Percentiles rank a stretch among this genome's conserved stretches.
phyloP scores from a whole-genome alignment of 1,284 basidiomycete species.

The Trichosporon sp. region DNA sequence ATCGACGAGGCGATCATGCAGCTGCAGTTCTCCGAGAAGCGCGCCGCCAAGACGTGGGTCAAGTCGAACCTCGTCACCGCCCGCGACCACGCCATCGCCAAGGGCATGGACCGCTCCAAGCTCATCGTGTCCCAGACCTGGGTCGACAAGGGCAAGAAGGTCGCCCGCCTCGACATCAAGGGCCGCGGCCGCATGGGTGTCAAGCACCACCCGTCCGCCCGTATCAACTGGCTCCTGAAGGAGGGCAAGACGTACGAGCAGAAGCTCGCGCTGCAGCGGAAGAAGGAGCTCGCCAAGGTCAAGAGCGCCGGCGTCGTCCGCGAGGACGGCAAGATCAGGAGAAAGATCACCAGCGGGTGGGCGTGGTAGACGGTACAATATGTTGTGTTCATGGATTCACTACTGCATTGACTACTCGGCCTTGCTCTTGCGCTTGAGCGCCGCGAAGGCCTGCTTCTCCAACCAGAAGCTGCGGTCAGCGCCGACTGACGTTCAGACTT shows the following conservation, averaged over 20 bases:
- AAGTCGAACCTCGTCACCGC: slow-evolving; percentile 84
- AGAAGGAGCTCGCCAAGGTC: slow-evolving; percentile 67
- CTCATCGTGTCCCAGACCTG: slow-evolving; percentile 87
- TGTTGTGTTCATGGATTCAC: slow-evolving; percentile 5
- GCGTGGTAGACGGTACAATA: slow-evolving; percentile 61
- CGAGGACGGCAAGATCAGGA: slow-evolving; percentile 73
- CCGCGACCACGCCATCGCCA: slow-evolving; percentile 79
- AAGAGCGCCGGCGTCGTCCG: slow-evolving; percentile 71
- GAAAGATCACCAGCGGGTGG: slow-evolving; percentile 63
- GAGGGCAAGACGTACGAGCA: slow-evolving; percentile 78
- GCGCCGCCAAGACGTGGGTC: slow-evolving; percentile 69
- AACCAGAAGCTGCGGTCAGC: not conserved
- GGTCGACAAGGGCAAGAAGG: slow-evolving; percentile 75
- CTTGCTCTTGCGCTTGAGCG: not conserved
- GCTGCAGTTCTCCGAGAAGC: slow-evolving; percentile 91
- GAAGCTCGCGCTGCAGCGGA: slow-evolving; percentile 60
- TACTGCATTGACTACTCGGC: slow-evolving; percentile 3
- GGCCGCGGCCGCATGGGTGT: slow-evolving; percentile 79
- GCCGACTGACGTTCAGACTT: not conserved
- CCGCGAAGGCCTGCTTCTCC: not conserved
- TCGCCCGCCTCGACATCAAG: slow-evolving; percentile 73
- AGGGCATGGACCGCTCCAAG: slow-evolving; percentile 67
- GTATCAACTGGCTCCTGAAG: slow-evolving; percentile 71
- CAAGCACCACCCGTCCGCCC: slow-evolving; percentile 70
- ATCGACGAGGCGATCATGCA: slow-evolving; percentile 93